These are phyloP conservation scores for Arabis hirsuta DNA, from an alignment of 345 rosid genomes.

Conservation along the genomic window DNA sequence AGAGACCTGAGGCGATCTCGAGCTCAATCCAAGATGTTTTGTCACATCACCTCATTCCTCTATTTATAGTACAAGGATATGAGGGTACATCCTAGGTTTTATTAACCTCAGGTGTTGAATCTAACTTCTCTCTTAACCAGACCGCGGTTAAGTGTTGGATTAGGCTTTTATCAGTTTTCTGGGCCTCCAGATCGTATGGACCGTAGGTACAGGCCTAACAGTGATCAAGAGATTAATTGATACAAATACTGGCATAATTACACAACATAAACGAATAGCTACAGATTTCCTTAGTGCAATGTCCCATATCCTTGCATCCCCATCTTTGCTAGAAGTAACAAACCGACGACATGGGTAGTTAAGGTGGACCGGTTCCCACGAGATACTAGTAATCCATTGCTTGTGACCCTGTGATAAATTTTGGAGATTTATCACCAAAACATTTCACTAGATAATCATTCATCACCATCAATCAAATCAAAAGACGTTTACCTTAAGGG, in stretches of 20 bases:
- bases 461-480: neutral
- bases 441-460: no score
- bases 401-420: constrained; percentile 65
- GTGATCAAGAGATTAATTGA: constrained; percentile 53
- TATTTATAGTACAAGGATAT: no score
- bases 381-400: constrained; percentile 82
- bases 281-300: constrained; percentile 58
- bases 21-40: no score
- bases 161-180: no score
- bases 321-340: constrained; percentile 89
- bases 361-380: constrained; percentile 87
- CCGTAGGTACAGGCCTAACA: no score
- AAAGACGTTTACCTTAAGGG: constrained; percentile 49
- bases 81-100: no score
- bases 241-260: constrained; percentile 48
- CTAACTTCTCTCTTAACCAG: no score
- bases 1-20: no score
- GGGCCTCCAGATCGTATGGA: no score
- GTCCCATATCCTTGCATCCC: constrained; percentile 89
- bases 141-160: no score
- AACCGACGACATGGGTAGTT: constrained; percentile 75
- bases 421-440: neutral
- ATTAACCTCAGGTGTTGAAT: no score
- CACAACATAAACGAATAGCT: constrained; percentile 61
- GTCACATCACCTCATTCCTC: no score